Evolutionary conservation across 148 eudicot genomes (phyloP).

Genomic region (Fagopyrum tataricum): DNA sequence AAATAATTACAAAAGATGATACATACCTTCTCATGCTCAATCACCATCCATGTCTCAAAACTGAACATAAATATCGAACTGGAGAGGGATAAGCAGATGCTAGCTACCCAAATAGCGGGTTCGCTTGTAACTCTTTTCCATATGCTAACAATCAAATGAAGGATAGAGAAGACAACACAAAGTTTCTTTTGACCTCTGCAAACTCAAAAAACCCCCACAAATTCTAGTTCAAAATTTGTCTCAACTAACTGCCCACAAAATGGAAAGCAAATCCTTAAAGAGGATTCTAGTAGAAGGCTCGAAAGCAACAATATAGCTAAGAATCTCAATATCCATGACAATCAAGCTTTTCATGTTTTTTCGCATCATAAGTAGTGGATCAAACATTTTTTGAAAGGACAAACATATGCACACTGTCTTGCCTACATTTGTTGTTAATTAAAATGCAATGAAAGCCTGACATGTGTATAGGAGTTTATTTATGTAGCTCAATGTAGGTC

Average conservation of each 20-base stretch:
- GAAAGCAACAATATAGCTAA: background rate
- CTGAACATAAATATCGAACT: conserved; percentile 70
- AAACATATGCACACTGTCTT: background rate
- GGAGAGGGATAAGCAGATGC: conserved; percentile 70
- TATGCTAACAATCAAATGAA: conserved; percentile 61
- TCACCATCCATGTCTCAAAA: conserved; percentile 94
- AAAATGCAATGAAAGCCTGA: background rate
- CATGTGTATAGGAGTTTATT: background rate
- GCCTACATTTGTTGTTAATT: background rate
- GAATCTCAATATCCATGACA: background rate
- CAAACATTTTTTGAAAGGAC: background rate
- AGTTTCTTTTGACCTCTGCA: conserved; percentile 89
- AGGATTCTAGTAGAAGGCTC: background rate
- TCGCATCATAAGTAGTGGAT: background rate
- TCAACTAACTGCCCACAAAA: background rate
- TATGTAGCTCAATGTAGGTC: background rate
- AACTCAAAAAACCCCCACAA: conserved; percentile 13
- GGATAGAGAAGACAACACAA: conserved; percentile 60
- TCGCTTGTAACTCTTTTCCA: conserved; percentile 51
- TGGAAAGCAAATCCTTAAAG: background rate
- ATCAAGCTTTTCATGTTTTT: background rate
- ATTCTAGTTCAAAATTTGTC: background rate
- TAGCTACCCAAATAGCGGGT: conserved; percentile 60
- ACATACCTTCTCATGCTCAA: conserved; percentile 87
- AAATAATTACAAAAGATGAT: background rate